Base-by-base conservation (phyloP, 2,329 filamentous ascomycete species). In the Colletotrichum siamense region DNA sequence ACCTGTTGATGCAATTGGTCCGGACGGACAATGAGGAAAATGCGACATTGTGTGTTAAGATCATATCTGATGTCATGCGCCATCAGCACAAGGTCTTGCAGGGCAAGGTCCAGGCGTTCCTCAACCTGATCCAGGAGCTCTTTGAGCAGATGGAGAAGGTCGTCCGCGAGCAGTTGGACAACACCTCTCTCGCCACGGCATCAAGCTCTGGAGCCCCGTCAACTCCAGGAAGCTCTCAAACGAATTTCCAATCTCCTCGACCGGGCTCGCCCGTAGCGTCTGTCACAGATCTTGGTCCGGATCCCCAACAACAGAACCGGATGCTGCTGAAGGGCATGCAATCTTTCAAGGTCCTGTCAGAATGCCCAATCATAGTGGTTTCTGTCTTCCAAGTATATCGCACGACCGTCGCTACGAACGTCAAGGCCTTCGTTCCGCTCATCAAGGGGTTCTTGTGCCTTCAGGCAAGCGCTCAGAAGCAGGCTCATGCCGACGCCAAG, bases 301-400 rank as follows among this genome's bases (percentile, higher is more conserved):
- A 98, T 80, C 88, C 89, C n/a, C 94, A 95, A 81, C 95, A 96
- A 82, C 94, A 96, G 80, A 95, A 86, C 71, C 93, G 96, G 75
- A 94, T 95, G 65, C 86, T 99, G 39, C 88, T 96, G 71, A 98
- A 95, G 85, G 97, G 97, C 34, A 98, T 98, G 95, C 95, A 98
- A 83, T 99, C 97, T 1, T 99, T 99, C 91, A 99, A 99, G 85
- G 96, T 99, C 28, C 91, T 99, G 6, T 96, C 96, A 2, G 97
- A 99, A 84, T 99, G 97, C 80, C 97, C 97, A 0, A 99, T 99
- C 69, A 99, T 99, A 55, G 97, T 99, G 5, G 97, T 99, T 1
- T 99, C 96, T 6, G 95, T 99, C 79, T 99, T 99, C 84, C 97
- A 99, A 86, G 94, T 96, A 7, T 97, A 99, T 81, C 92, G 96